Percentiles rank a stretch among this genome's conserved stretches.
phyloP scores from a whole-genome alignment of 2,329 filamentous ascomycete genomes.

The Lithohypha guttulata region DNA sequence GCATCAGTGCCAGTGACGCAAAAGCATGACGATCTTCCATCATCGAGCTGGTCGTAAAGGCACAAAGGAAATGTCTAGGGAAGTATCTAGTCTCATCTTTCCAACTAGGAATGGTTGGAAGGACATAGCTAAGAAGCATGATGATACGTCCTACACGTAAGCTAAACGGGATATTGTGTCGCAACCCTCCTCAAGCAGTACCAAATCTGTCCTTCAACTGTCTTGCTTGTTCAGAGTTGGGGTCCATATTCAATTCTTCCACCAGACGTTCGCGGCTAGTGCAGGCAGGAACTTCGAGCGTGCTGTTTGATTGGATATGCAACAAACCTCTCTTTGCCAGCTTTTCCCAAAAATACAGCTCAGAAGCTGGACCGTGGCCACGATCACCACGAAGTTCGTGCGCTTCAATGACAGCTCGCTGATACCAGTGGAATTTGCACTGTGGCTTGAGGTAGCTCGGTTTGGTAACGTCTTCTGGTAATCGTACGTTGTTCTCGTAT shows the following conservation, averaged over 20 bases:
- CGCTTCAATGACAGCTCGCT: not conserved
- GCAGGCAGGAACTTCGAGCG: not conserved
- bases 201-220: not conserved
- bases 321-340: not conserved
- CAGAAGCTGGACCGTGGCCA: not conserved
- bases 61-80: too few species aligned
- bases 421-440: not conserved
- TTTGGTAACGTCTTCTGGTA: not conserved
- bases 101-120: too few species aligned
- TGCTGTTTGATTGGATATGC: not conserved
- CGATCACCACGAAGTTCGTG: not conserved
- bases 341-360: not conserved
- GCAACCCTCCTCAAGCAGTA: too few species aligned
- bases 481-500: not conserved
- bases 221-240: not conserved
- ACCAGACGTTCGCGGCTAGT: not conserved
- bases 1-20: too few species aligned
- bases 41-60: too few species aligned
- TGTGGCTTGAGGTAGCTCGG: not conserved
- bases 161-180: too few species aligned
- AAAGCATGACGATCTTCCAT: too few species aligned
- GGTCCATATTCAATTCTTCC: not conserved
- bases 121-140: too few species aligned
- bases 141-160: too few species aligned
- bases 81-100: too few species aligned